A percentile compares a stretch with the other conserved stretches of the same genome.
phyloP scores from a whole-genome alignment of 2,329 filamentous ascomycete species.

The Alternaria brassicae region DNA sequence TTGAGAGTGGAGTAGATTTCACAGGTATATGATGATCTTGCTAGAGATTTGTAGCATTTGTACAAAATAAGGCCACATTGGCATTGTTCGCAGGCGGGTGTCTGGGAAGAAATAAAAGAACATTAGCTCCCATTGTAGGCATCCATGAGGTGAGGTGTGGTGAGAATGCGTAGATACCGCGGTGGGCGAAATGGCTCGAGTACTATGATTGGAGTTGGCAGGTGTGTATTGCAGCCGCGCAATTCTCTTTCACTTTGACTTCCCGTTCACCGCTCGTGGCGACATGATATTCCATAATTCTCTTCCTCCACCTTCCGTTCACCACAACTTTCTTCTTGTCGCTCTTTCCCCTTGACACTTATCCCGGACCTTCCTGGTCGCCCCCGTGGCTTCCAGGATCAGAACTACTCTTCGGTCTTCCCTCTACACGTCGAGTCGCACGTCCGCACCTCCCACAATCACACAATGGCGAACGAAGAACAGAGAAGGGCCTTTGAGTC shows the following conservation, averaged over 20 bases:
- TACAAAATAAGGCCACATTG: constrained; percentile 33
- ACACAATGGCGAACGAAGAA: constrained; percentile 39
- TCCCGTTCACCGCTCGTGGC: neutral
- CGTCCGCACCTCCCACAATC: constrained; percentile 22
- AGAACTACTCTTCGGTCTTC: constrained; percentile 15
- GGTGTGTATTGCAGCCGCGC: neutral
- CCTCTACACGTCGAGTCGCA: constrained; percentile 13
- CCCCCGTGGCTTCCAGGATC: constrained; percentile 7
- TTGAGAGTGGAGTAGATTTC: constrained; percentile 71
- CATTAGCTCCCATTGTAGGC: constrained; percentile 9
- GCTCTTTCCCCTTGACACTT: neutral
- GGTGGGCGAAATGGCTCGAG: neutral
- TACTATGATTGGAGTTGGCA: neutral
- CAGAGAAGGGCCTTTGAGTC: constrained; percentile 39
- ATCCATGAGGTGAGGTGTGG: neutral
- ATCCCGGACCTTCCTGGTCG: neutral
- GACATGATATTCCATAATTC: neutral
- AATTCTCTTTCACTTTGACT: constrained; percentile 20
- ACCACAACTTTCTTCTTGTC: neutral
- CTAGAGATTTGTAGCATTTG: constrained; percentile 36
- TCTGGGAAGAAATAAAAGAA: constrained; percentile 41
- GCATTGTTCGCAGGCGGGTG: constrained; percentile 32
- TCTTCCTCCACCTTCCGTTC: neutral
- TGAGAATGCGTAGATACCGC: neutral
- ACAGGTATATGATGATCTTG: constrained; percentile 9